Base-by-base conservation (phyloP, 2,329 filamentous ascomycete genomes). In the Exophiala sp. region DNA sequence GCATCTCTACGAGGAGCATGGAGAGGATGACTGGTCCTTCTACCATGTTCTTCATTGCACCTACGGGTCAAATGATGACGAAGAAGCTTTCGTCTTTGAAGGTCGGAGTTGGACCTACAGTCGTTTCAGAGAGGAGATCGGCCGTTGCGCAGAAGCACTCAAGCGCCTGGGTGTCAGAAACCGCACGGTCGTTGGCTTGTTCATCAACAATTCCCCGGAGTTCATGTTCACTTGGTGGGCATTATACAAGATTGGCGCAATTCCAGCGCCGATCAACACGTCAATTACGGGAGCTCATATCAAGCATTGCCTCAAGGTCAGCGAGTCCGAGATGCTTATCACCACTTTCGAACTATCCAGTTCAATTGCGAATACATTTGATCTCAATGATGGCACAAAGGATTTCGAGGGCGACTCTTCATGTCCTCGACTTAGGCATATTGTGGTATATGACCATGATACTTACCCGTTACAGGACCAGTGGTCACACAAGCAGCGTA, bases 261-360 rank as follows among this genome's bases (percentile, higher is more conserved):
- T 76, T 0, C 85, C 86, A 0, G 85, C 86, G 0, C 78, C 86
- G 67, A 85, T 89, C 65, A 89, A 89, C 66, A 81, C 85, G 63
- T 46, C 55, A 63, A 71, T 89, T 5, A 74, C 77, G 2, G 82
- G 80, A 0, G 78, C 83, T 59, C 79, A 84, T 1, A 68, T 89
- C 60, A 63, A 86, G 40, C 85, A 89, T 68, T 88, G 84, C 50
- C 66, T 88, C 29, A 77, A 75, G 59, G 75, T 86, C 52, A 80
- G 79, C 46, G 76, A 75, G 3, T 75, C 81, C 2, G 75, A 72
- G 49, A 65, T 64, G 40, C 65, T 87, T 3, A 65, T 88, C 2
- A 79, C 55, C 33, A 58, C 43, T 3, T 54, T 52, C 49, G 55
- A 58, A 36, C 6, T 58, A 41, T 51, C 33, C 14, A 45, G 3